Evolutionary conservation across 2,329 filamentous ascomycete genomes (phyloP), one percentile per base, ranked within the genome.

Genomic region (Fusarium staphyleae): DNA sequence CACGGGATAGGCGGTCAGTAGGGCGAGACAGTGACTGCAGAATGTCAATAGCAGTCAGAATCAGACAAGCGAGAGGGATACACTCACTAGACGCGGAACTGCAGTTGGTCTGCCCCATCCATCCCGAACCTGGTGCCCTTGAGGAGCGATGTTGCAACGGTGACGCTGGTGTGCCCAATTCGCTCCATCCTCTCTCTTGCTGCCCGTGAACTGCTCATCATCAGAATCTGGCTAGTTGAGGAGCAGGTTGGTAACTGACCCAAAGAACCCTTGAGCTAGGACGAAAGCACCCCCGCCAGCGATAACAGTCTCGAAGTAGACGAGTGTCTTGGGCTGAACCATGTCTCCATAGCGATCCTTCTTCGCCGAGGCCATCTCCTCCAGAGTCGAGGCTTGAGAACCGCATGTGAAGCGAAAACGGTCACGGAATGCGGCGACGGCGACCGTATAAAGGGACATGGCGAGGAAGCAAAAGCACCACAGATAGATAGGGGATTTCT

Each of bases 1-100:
- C 1, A 71, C 67, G 1, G 67, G 68, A 42, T 50, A 70, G 7
- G 66, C 69, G 1, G 54, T 52, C 1, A 65, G n/a, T 4, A 71
- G 57, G 10, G 61, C 53, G 19, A 71, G 51, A 22, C 65, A 70
- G 53, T 70, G 63, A 33, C 69, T 71, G 7, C 3, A 19, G 8
- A 3, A 12, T 3, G 47, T 66, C 13, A 66, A 55, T 9, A 10
- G 5, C n/a, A 6, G 6, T 22, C 4, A 29, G n/a, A n/a, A n/a
- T n/a, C n/a, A n/a, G n/a, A 19, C 8, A 3, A 5, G 9, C 8
- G 15, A 26, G 16, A 24, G 3, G 33, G 6, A 8, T 8, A 24
- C 5, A 24, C 60, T 9, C 36, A 69, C 68, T 68, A 70, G 13
- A 66, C 51, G 14, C 54, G 24, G 2, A 62, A 32, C n/a, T 65